Evolutionary conservation across 2,329 filamentous ascomycete genomes (phyloP).

Genomic region (Botrytis fragariae): DNA sequence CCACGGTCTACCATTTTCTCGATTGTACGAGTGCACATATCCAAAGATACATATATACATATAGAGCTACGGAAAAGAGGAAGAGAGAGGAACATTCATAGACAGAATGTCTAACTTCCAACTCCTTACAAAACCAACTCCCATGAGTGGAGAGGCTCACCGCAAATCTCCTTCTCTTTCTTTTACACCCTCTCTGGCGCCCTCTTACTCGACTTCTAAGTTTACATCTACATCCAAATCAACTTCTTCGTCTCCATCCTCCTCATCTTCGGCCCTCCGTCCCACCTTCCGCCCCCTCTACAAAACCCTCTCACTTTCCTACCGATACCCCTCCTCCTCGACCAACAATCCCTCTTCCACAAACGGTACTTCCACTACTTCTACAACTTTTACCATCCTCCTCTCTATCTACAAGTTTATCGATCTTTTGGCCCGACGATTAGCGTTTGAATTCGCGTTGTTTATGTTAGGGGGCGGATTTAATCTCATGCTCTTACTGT

Average conservation of each 20-base stretch:
- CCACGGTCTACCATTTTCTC: background rate
- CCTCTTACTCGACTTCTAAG: slow-evolving; percentile 18
- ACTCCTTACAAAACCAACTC: slow-evolving; percentile 25
- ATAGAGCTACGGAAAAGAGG: background rate
- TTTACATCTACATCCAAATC: slow-evolving; percentile 24
- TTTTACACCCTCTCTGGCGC: slow-evolving; percentile 25
- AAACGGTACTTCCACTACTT: background rate
- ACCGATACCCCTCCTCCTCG: background rate
- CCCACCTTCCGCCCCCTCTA: slow-evolving; percentile 25
- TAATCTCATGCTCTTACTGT: slow-evolving; percentile 31
- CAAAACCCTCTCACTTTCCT: slow-evolving; percentile 26
- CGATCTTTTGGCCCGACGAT: slow-evolving; percentile 19
- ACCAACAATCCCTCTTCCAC: slow-evolving; percentile 28
- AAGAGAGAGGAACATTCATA: background rate
- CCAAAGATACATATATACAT: background rate
- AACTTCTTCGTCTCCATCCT: slow-evolving; percentile 21
- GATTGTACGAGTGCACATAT: background rate
- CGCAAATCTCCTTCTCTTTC: slow-evolving; percentile 13
- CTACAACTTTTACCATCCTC: slow-evolving; percentile 27
- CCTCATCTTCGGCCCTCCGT: background rate
- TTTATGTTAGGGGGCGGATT: slow-evolving; percentile 36
- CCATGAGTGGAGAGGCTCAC: slow-evolving; percentile 15
- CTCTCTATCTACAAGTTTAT: slow-evolving; percentile 21
- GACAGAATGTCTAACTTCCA: background rate
- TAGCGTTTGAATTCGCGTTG: slow-evolving; percentile 34